phyloP scores from a whole-genome alignment of 2,329 filamentous ascomycete genomes.

The Echinosphaeria canescens region DNA sequence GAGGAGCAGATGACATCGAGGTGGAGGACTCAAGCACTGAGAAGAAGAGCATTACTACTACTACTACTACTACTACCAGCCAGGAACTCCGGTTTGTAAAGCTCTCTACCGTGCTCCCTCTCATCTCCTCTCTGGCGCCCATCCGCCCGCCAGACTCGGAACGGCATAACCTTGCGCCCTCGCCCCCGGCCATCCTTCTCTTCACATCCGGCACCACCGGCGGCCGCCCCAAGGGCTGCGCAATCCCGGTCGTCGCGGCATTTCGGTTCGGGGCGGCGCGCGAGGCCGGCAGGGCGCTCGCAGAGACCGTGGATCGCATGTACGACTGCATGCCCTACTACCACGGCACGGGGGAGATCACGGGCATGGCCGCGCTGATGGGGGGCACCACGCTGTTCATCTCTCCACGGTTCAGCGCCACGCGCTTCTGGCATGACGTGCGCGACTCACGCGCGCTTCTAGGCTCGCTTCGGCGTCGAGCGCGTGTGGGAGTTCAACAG shows the following conservation, averaged over 20 bases:
- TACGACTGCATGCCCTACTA: conserved; percentile 63
- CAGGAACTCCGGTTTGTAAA: conserved; percentile 28
- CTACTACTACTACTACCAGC: no score
- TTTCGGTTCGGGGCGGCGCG: conserved; percentile 9
- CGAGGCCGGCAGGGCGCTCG: conserved; percentile 9
- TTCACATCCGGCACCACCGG: conserved; percentile 65
- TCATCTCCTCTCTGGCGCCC: conserved; percentile 18
- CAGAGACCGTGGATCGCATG: conserved; percentile 30
- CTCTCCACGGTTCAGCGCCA: conserved; percentile 44
- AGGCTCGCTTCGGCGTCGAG: conserved; percentile 37
- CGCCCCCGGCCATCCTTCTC: conserved; percentile 39
- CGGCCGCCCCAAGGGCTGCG: conserved; percentile 50
- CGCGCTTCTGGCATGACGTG: conserved; percentile 51
- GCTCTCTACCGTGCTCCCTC: conserved; percentile 23
- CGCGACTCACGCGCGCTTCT: conserved; percentile 40
- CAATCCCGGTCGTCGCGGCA: conserved; percentile 27
- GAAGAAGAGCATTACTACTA: no score
- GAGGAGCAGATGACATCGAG: no score
- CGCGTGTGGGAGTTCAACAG: conserved; percentile 54
- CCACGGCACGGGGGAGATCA: conserved; percentile 50
- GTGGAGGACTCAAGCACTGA: no score
- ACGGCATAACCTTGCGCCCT: conserved; percentile 23
- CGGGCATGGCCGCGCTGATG: conserved; percentile 29
- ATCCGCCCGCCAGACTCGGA: conserved; percentile 31
- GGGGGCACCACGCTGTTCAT: conserved; percentile 33